A percentile compares a stretch with the other conserved stretches of the same genome.
These are phyloP conservation scores for Macroventuria anomochaeta DNA, from an alignment of 2,329 filamentous ascomycete genomes.

Conservation along the genomic window DNA sequence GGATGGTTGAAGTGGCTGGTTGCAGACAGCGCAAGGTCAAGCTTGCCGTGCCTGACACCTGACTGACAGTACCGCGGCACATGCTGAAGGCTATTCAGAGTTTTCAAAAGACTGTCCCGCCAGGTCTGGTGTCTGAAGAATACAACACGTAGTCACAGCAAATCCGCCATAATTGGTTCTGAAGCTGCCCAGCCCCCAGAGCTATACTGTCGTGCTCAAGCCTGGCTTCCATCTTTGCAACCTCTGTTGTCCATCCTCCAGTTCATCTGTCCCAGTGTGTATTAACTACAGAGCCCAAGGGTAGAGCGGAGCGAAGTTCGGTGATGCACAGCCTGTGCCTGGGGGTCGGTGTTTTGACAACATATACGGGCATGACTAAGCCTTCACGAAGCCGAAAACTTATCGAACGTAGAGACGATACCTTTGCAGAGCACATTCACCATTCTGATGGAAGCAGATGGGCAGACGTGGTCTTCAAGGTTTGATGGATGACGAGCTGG, in stretches of 20 bases:
- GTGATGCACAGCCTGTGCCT: neutral
- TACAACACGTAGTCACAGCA: neutral
- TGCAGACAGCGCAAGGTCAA: neutral
- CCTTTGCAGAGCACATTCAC: neutral
- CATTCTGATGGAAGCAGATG: constrained; percentile 17
- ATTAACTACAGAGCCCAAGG: neutral
- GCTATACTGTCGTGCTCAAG: neutral
- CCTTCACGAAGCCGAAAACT: neutral
- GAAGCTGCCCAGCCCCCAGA: neutral
- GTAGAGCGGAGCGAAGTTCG: neutral
- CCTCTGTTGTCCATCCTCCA: neutral
- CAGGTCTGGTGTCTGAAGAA: neutral
- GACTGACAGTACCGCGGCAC: neutral
- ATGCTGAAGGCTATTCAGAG: neutral
- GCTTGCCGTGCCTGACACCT: neutral
- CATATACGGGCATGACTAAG: neutral
- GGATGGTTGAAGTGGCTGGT: constrained; percentile 1
- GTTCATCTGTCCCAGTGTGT: neutral
- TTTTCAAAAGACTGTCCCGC: neutral
- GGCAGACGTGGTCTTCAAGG: neutral
- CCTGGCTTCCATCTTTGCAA: neutral
- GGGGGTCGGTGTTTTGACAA: neutral
- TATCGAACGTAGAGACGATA: neutral
- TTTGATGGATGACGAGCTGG: neutral
- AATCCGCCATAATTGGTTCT: neutral